These are phyloP conservation scores for Malassezia restricta DNA, from an alignment of 1,284 basidiomycete genomes.

Conservation along the genomic window DNA sequence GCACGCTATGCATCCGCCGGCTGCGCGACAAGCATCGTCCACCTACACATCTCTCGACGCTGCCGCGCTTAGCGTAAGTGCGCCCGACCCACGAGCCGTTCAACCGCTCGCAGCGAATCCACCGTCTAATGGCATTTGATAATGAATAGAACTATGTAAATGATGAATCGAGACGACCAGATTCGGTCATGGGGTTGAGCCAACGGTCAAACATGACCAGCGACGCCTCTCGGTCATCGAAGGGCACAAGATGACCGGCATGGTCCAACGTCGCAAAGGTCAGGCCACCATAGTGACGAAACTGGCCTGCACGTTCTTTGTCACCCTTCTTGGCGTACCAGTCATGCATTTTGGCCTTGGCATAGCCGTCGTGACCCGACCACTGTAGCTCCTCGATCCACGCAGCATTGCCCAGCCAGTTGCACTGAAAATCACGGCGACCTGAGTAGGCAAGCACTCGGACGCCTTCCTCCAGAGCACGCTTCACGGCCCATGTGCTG, in stretches of 20 bases:
- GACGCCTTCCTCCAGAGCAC: conserved; percentile 23
- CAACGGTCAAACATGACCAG: conserved; percentile 35
- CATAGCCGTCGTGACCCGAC: conserved; percentile 24
- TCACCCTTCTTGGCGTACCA: conserved; percentile 22
- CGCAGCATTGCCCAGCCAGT: conserved; percentile 31
- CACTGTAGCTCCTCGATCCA: conserved; percentile 36
- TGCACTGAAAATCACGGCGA: conserved; percentile 40
- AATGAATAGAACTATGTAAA: neutral
- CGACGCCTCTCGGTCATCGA: conserved; percentile 31
- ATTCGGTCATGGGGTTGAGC: conserved; percentile 19
- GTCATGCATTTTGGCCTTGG: conserved; percentile 15
- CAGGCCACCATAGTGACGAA: conserved; percentile 21
- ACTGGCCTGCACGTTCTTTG: conserved; percentile 21
- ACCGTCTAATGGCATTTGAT: neutral
- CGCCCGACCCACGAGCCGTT: conserved; percentile 11
- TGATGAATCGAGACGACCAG: conserved; percentile 7
- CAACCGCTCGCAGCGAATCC: neutral
- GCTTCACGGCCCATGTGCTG: conserved; percentile 34
- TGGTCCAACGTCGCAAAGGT: conserved; percentile 34
- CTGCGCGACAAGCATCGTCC: neutral
- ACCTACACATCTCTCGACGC: conserved; percentile 24
- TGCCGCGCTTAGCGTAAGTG: conserved; percentile 29
- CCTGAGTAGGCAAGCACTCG: conserved; percentile 38
- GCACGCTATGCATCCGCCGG: neutral
- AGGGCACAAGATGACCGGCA: conserved; percentile 43